phyloP scores from a whole-genome alignment of 345 rosid genomes.

The Kernera saxatilis region DNA sequence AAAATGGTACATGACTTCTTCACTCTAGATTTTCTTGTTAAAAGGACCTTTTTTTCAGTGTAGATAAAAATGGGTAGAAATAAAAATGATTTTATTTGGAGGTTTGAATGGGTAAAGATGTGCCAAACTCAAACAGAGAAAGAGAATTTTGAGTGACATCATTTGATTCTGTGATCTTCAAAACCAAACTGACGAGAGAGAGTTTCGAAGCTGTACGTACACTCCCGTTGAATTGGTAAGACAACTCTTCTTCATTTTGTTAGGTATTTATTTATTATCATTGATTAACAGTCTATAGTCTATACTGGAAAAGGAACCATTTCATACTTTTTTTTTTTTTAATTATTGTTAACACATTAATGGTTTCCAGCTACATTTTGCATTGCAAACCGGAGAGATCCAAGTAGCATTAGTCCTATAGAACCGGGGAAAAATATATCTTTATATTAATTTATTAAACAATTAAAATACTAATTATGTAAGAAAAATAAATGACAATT shows the following conservation, averaged over 20 bases:
- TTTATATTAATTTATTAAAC: neutral
- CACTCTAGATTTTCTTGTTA: neutral
- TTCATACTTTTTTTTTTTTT: neutral
- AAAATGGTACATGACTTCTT: neutral
- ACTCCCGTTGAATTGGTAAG: conserved; percentile 33
- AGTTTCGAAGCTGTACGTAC: conserved; percentile 28
- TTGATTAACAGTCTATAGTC: neutral
- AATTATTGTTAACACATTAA: neutral
- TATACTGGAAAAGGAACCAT: neutral
- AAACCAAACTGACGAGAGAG: conserved; percentile 25
- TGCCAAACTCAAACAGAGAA: conserved; percentile 18
- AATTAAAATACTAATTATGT: neutral
- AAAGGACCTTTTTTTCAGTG: neutral
- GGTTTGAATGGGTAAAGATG: conserved; percentile 30
- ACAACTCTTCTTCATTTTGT: conserved; percentile 4
- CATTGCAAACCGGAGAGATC: conserved; percentile 9
- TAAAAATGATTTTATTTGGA: neutral
- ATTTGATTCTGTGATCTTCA: conserved; percentile 32
- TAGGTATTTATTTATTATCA: neutral
- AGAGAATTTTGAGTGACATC: conserved; percentile 28
- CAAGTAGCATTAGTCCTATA: neutral
- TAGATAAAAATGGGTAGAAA: neutral
- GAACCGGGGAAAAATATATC: neutral
- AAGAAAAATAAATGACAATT: neutral
- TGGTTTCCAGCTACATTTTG: conserved; percentile 25